Percentiles rank a stretch among this genome's conserved stretches.
These are phyloP conservation scores for Limnomonas spitsbergensis DNA, from an alignment of 139 green algal species.

Conservation along the genomic window DNA sequence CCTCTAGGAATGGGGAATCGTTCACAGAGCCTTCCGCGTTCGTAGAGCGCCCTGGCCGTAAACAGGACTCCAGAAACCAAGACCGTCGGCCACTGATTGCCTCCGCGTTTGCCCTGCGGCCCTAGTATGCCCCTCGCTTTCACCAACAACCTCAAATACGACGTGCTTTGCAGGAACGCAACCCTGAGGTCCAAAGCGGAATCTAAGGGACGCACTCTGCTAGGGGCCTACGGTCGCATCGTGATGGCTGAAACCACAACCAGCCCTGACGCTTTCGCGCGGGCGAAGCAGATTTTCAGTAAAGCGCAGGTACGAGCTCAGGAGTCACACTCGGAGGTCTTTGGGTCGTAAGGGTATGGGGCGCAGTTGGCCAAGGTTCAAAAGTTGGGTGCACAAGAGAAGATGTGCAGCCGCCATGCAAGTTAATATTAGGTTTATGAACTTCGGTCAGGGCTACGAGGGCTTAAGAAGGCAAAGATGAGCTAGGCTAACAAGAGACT, in stretches of 20 bases:
- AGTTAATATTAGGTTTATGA: no score
- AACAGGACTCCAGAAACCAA: not conserved
- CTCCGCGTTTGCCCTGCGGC: no score
- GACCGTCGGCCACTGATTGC: not conserved
- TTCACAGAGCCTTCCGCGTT: not conserved
- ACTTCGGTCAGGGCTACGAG: no score
- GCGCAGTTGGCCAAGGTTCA: no score
- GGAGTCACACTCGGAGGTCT: no score
- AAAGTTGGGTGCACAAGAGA: no score
- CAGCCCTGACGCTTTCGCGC: not conserved
- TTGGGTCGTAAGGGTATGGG: no score
- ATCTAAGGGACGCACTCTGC: slow-evolving; percentile 30
- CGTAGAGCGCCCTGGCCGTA: not conserved
- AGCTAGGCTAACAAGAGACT: no score
- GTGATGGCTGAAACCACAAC: not conserved
- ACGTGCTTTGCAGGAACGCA: slow-evolving; percentile 32
- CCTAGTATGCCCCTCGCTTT: no score
- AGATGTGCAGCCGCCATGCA: no score
- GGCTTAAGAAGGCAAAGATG: no score
- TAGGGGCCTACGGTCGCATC: slow-evolving; percentile 31
- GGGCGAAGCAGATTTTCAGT: not conserved
- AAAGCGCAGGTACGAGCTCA: not conserved
- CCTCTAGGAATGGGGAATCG: not conserved
- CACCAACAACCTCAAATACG: not conserved
- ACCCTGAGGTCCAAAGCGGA: slow-evolving; percentile 44